Evolutionary conservation across 2,329 filamentous ascomycete genomes (phyloP).

Genomic region (Aspergillus arachidicola): DNA sequence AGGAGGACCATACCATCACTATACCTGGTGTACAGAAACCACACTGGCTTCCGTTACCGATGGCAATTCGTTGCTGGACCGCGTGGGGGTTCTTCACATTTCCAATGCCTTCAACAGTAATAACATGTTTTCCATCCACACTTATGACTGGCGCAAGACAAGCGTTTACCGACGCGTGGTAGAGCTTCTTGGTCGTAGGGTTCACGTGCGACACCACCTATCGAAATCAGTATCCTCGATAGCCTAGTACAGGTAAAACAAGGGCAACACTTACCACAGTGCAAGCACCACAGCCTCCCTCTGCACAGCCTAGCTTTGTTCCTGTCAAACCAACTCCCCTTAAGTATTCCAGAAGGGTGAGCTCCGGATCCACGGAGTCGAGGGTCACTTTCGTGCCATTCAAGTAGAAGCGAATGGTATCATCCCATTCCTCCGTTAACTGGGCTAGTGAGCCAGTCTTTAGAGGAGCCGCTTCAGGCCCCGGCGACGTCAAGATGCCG

Average conservation of each 20-base stretch:
- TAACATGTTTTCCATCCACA: slow-evolving; percentile 95
- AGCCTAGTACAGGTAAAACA: neutral
- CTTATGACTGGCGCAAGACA: slow-evolving; percentile 91
- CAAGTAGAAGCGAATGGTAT: slow-evolving; percentile 88
- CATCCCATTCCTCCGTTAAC: slow-evolving; percentile 77
- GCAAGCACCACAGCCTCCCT: slow-evolving; percentile 87
- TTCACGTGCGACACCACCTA: slow-evolving; percentile 87
- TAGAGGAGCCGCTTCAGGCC: slow-evolving; percentile 48
- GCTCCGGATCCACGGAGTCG: slow-evolving; percentile 85
- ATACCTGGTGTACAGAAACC: slow-evolving; percentile 97
- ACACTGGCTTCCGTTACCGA: slow-evolving; percentile 89
- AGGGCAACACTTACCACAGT: slow-evolving; percentile 22
- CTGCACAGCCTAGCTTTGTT: slow-evolving; percentile 93
- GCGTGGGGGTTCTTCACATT: slow-evolving; percentile 85
- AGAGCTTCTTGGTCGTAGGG: slow-evolving; percentile 86
- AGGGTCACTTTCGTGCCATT: slow-evolving; percentile 89
- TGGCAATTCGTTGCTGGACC: slow-evolving; percentile 85
- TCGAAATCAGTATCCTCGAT: slow-evolving; percentile 27
- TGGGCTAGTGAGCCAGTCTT: slow-evolving; percentile 55
- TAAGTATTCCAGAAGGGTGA: slow-evolving; percentile 90
- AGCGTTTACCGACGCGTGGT: slow-evolving; percentile 95
- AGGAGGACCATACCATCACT: slow-evolving; percentile 66
- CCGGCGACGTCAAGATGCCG: slow-evolving; percentile 52
- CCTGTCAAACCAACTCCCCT: slow-evolving; percentile 91
- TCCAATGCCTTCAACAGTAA: slow-evolving; percentile 95